Evolutionary conservation across 805 yeast species (phyloP), one percentile per base, ranked within the genome.

Genomic region (Sugiyamaella qingdaonensis): DNA sequence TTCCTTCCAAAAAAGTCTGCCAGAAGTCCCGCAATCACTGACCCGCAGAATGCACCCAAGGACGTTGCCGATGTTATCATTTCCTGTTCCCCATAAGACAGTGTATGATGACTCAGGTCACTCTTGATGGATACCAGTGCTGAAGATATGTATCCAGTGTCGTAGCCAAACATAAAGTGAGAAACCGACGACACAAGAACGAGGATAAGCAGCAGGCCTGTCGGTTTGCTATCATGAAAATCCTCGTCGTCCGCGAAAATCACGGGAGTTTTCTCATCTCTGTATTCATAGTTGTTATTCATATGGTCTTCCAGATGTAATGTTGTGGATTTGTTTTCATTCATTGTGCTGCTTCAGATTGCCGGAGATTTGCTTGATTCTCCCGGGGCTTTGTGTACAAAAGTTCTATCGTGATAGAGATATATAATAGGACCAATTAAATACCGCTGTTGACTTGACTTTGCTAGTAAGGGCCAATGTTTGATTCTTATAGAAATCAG

Each of bases 111-210:
- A 13, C 24, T 21, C 56, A 92, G 77, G 66, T 86, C 95, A 3
- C 81, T 79, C 10, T 90, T 89, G 46, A 92, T 82, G 35, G 88
- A 80, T 19, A 90, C 95, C 62, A 92, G 75, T 0, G 97, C 97
- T 14, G 95, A 82, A 2, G 97, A 91, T 41, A 92, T 90, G 71
- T 91, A 91, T 60, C 98, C 98, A 0, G 98, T 92, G 69, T 92
- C 99, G 65, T 91, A 92, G 62, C 99, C 99, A 70, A 91, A 92
- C 58, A 58, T 52, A 43, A 58, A 53, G 36, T 53, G 55, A n/a
- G 55, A 53, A 2, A 53, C 52, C 2, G 55, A 53, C 8, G 55
- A 53, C 13, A 48, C 49, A 13, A 53, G 29, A 4, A 53, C 55
- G 1, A 53, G 9, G 10, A 53, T 33, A n/a, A 48, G 34, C 37